phyloP scores from a whole-genome alignment of 2,329 filamentous ascomycete species.

The Pseudogymnoascus sp. region DNA sequence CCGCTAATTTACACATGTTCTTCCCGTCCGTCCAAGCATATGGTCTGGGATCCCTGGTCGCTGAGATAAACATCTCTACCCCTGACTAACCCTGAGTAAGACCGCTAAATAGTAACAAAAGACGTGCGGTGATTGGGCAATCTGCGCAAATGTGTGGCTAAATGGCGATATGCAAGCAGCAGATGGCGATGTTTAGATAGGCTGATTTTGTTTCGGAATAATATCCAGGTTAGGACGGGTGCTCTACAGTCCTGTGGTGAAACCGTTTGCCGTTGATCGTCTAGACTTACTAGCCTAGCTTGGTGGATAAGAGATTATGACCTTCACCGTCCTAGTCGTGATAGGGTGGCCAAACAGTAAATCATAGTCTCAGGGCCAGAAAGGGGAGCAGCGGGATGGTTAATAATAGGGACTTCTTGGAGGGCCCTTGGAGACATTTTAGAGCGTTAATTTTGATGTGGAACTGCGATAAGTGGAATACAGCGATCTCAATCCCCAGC shows the following conservation, averaged over 20 bases:
- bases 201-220: neutral
- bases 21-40: neutral
- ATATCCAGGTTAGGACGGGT: neutral
- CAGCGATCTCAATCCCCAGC: neutral
- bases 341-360: neutral
- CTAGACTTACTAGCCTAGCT: neutral
- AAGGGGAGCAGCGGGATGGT: conserved; percentile 2
- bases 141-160: neutral
- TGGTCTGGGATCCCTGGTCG: neutral
- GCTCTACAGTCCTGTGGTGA: neutral
- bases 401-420: conserved; percentile 4
- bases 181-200: conserved; percentile 9
- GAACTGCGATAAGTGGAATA: neutral
- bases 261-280: neutral
- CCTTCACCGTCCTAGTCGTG: neutral
- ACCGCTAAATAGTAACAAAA: neutral
- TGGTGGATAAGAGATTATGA: conserved; percentile 5
- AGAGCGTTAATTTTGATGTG: neutral
- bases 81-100: neutral
- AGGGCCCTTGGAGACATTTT: neutral
- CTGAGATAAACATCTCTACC: neutral
- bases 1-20: conserved; percentile 4
- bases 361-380: neutral
- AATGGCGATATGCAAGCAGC: neutral
- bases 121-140: neutral